Evolutionary conservation across 371 early-diverging fungal species (phyloP), one percentile per base, ranked within the genome.

Genomic region (Haplosporangium sp.): DNA sequence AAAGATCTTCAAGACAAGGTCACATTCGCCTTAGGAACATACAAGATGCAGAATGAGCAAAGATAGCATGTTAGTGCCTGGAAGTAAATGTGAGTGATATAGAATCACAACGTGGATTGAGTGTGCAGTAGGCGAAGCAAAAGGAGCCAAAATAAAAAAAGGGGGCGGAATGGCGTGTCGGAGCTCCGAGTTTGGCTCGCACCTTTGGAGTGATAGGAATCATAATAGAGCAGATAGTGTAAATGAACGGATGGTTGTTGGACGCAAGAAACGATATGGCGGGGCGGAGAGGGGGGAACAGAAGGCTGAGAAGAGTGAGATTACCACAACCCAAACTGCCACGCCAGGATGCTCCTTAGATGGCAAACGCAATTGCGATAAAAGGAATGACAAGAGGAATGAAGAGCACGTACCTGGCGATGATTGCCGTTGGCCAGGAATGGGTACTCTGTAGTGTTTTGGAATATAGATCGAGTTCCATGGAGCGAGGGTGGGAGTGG

Each of bases 381-480:
- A 50, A 55, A 29, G 29, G 48, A 20, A 11, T 12, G 55, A 36
- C 36, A 38, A 20, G n/a, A 40, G 64, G 64, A 21, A 21, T 42
- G 9, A 38, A 14, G 37, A 14, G 18, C 7, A 16, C 23, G 42
- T 76, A 76, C 77, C 77, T 60, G 77, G 77, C 10, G 77, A 76
- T 3, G 77, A 76, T 50, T 76, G 77, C 9, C 77, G 71, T 45
- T 76, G 77, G 6, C 77, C 77, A 1, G 67, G 64, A 18, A 47
- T 64, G n/a, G 77, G 77, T 6, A 67, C 54, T 14, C 77, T 64
- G 64, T 70, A 76, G 36, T 76, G 71, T 60, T 70, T 76, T n/a
- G 77, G 77, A 46, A 76, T 71, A 58, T 76, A 76, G 67, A 76
- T 70, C 67, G 77, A 76, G 71, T 64, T 76, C 75, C 69, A 74